Evolutionary conservation across 116 monocot species (phyloP).

Genomic region (Dioscorea cayenensis): DNA sequence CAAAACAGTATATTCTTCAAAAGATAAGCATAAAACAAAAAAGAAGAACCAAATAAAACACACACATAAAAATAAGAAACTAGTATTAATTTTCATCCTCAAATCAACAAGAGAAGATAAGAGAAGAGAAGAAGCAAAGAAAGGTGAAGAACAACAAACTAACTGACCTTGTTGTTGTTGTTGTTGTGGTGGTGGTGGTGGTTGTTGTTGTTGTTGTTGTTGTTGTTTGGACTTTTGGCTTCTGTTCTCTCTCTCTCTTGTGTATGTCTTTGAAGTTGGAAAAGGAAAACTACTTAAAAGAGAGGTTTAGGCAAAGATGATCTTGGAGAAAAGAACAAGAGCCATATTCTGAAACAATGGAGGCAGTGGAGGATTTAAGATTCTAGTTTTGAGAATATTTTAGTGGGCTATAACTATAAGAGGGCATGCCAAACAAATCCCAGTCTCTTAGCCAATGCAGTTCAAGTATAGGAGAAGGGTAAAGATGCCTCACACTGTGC

Average conservation of each 20-base stretch:
- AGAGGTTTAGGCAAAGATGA: not conserved
- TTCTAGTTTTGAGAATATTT: constrained; percentile 22
- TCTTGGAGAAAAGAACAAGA: constrained; percentile 15
- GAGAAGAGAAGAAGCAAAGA: not conserved
- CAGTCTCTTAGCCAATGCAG: constrained; percentile 28
- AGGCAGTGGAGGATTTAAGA: constrained; percentile 27
- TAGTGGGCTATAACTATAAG: constrained; percentile 14
- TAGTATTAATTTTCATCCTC: not conserved
- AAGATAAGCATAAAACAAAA: too few relatives aligned
- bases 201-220: too few relatives aligned
- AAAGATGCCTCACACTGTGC: constrained; percentile 35
- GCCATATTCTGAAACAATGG: constrained; percentile 17
- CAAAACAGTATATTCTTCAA: too few relatives aligned
- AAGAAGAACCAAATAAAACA: too few relatives aligned
- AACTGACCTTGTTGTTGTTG: too few relatives aligned
- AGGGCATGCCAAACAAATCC: constrained; percentile 47
- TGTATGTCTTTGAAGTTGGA: not conserved
- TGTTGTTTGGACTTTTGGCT: not conserved
- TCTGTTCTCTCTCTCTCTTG: not conserved
- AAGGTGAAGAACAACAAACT: not conserved
- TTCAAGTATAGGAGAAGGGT: constrained; percentile 8
- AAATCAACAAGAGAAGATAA: not conserved
- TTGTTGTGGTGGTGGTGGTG: too few relatives aligned
- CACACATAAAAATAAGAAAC: too few relatives aligned
- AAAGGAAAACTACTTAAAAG: not conserved